Conservation (phyloP, 2,329 filamentous ascomycete species). For the Chaetomium globosum region DNA sequence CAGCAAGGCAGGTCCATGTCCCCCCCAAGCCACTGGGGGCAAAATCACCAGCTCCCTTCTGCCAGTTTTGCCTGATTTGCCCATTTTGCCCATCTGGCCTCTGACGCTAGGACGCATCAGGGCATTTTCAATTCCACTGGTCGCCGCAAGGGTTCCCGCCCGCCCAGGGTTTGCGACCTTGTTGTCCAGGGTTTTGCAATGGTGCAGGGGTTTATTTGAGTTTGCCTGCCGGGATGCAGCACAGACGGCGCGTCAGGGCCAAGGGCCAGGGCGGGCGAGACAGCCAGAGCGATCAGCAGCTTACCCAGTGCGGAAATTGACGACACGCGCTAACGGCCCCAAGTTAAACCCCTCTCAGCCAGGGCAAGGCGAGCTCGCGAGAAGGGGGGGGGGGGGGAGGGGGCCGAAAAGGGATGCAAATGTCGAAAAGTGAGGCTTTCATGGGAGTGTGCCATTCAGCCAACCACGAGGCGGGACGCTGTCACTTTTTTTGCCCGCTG, state of each 20-base stretch:
- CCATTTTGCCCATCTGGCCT: too few species aligned
- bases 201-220: too few species aligned
- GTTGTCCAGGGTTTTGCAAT: too few species aligned
- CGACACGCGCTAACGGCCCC: background rate
- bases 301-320: conserved; percentile 12
- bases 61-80: too few species aligned
- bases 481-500: background rate
- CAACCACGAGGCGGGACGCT: background rate
- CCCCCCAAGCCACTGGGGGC: background rate
- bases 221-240: too few species aligned
- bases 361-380: background rate
- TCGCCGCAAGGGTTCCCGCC: background rate
- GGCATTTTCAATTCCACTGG: background rate
- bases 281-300: conserved; percentile 4
- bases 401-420: background rate
- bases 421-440: background rate
- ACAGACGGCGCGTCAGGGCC: too few species aligned
- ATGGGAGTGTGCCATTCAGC: background rate
- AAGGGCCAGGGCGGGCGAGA: background rate
- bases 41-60: too few species aligned
- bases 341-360: background rate
- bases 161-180: too few species aligned
- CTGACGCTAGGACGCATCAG: background rate
- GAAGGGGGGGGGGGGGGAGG: background rate
- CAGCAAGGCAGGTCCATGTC: background rate